These are phyloP conservation scores for Styphnolobium japonicum DNA, from an alignment of 306 rosid species.

Conservation along the genomic window DNA sequence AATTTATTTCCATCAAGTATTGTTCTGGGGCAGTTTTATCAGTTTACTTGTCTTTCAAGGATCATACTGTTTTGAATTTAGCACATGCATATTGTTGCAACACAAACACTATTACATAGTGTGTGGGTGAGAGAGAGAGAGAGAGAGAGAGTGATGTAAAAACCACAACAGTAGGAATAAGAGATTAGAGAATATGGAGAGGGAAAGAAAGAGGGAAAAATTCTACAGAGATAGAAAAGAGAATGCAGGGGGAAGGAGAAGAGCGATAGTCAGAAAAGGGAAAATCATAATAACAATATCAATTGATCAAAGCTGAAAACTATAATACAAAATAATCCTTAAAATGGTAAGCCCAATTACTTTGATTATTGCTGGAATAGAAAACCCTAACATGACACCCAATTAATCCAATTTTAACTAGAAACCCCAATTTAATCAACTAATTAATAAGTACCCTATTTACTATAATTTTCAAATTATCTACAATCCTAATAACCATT, in stretches of 20 bases:
- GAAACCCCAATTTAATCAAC: background rate
- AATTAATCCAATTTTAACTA: background rate
- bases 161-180: background rate
- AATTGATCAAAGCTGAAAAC: slow-evolving; percentile 1
- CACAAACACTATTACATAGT: background rate
- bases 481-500: background rate
- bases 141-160: background rate
- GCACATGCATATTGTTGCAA: background rate
- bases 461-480: background rate
- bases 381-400: background rate
- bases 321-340: background rate
- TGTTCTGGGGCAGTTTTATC: background rate
- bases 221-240: background rate
- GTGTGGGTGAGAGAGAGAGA: background rate
- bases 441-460: background rate
- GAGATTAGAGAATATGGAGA: slow-evolving; percentile 6
- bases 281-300: background rate
- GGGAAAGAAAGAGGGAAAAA: background rate
- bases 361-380: background rate
- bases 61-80: background rate
- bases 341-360: background rate
- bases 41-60: background rate
- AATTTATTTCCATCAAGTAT: background rate
- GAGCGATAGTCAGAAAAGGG: background rate
- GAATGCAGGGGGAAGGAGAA: background rate